phyloP scores from a whole-genome alignment of 768 basidiomycete genomes.

The Lanmaoa rubissima region DNA sequence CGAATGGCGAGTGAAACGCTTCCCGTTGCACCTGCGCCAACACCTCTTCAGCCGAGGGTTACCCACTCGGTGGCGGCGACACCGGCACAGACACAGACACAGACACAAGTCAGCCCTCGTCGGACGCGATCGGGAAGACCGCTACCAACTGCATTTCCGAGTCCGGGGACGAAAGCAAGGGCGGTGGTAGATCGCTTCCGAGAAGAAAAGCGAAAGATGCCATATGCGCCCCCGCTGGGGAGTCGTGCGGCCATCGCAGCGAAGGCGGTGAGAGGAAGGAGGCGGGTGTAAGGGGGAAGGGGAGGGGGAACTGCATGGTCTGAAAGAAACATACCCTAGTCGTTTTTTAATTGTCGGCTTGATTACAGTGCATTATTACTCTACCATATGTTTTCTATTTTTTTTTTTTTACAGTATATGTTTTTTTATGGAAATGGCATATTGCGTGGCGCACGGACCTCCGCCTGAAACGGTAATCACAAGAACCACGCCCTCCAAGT shows the following conservation, averaged over 20 bases:
- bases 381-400: neutral
- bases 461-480: neutral
- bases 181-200: constrained; percentile 9
- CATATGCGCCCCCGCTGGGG: constrained; percentile 13
- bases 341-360: neutral
- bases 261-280: neutral
- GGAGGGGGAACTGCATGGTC: neutral
- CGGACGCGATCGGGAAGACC: constrained; percentile 5
- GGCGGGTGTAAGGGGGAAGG: neutral
- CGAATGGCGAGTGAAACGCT: constrained; percentile 14
- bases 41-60: neutral
- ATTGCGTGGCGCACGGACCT: constrained; percentile 17
- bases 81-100: neutral
- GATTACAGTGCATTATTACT: neutral
- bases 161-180: constrained; percentile 14
- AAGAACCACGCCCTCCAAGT: neutral
- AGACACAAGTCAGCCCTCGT: constrained; percentile 1
- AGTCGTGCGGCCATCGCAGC: constrained; percentile 10
- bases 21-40: neutral
- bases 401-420: neutral
- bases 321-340: neutral
- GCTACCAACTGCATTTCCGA: constrained; percentile 7
- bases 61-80: constrained; percentile 10
- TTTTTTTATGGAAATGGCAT: neutral
- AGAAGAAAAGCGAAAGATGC: neutral